Evolutionary conservation across 2,329 filamentous ascomycete species (phyloP).

Genomic region (Pezicula carpinea): DNA sequence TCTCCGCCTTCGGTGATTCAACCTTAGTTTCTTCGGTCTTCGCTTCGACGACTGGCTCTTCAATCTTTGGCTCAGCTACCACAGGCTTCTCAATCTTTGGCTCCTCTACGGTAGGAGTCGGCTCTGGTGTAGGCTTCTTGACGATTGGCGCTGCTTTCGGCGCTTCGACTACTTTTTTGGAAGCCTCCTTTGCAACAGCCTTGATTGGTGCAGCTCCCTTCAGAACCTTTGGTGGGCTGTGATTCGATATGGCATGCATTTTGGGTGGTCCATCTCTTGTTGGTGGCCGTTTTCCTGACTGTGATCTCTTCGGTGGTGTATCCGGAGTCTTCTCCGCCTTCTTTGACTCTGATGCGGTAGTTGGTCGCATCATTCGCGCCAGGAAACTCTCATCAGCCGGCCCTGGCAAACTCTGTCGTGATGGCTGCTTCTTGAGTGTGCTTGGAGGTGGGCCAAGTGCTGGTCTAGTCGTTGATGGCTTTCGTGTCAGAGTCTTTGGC

Average conservation of each 20-base stretch:
- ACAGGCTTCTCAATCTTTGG: conserved; percentile 2
- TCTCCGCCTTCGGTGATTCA: conserved; percentile 1
- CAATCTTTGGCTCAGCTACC: conserved; percentile 2
- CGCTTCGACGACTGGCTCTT: conserved; percentile 3
- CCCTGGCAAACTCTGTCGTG: conserved; percentile 45
- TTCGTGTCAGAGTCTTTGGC: conserved; percentile 15
- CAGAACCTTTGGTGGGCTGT: conserved; percentile 5
- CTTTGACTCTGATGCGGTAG: conserved; percentile 64
- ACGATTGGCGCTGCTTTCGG: background rate
- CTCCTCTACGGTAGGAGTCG: background rate
- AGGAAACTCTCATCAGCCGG: conserved; percentile 67
- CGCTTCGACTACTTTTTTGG: conserved; percentile 6
- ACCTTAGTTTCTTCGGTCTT: conserved; percentile 1
- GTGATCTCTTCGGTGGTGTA: conserved; percentile 36
- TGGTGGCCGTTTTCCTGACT: conserved; percentile 19
- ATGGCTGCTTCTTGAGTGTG: conserved; percentile 41
- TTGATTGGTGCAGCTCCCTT: conserved; percentile 11
- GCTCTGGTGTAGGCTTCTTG: conserved; percentile 3
- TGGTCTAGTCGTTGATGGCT: conserved; percentile 23
- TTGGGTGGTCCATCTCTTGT: conserved; percentile 23
- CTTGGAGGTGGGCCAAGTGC: conserved; percentile 46
- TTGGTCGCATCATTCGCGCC: conserved; percentile 79
- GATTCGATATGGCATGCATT: conserved; percentile 8
- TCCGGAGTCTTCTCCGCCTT: conserved; percentile 54
- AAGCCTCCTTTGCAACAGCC: conserved; percentile 5